Percentiles rank a stretch among this genome's conserved stretches.
These are phyloP conservation scores for Boechera stricta DNA, from an alignment of 345 rosid species.

Conservation along the genomic window DNA sequence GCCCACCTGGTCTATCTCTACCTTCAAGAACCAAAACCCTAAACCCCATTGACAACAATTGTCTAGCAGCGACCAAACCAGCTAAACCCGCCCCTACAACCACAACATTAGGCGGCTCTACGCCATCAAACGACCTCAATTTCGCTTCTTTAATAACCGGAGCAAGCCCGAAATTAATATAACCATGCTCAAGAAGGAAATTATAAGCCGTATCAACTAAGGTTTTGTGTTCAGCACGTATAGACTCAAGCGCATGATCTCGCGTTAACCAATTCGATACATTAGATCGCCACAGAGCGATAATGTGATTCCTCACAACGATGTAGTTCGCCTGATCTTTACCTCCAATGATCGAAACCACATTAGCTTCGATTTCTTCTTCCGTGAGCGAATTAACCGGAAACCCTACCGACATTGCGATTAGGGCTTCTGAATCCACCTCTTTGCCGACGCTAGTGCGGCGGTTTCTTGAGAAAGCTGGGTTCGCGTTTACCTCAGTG, in stretches of 20 bases:
- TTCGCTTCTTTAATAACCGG: slow-evolving; percentile 75
- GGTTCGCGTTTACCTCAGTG: slow-evolving; percentile 78
- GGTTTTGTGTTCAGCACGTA: slow-evolving; percentile 68
- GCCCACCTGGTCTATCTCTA: slow-evolving; percentile 81
- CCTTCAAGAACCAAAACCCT: slow-evolving; percentile 93
- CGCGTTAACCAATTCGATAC: slow-evolving; percentile 80
- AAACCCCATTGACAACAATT: slow-evolving; percentile 82
- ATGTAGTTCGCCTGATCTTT: slow-evolving; percentile 79
- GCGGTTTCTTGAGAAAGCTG: slow-evolving; percentile 66
- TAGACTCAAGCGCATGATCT: slow-evolving; percentile 75
- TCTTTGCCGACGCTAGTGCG: slow-evolving; percentile 69
- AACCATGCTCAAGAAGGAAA: slow-evolving; percentile 83
- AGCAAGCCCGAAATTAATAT: slow-evolving; percentile 81
- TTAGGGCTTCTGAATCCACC: slow-evolving; percentile 76
- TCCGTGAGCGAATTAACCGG: slow-evolving; percentile 90
- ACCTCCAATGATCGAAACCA: slow-evolving; percentile 71
- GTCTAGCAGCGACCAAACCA: slow-evolving; percentile 89
- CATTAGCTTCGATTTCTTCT: slow-evolving; percentile 96
- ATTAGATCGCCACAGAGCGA: slow-evolving; percentile 84
- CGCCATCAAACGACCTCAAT: slow-evolving; percentile 54
- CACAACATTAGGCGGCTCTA: slow-evolving; percentile 74
- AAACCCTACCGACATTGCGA: slow-evolving; percentile 87
- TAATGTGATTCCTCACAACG: slow-evolving; percentile 82
- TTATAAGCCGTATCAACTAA: slow-evolving; percentile 75
- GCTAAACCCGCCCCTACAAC: slow-evolving; percentile 89